Base-by-base conservation (phyloP, 371 early-diverging fungal species). In the Dichotomocladium elegans region DNA sequence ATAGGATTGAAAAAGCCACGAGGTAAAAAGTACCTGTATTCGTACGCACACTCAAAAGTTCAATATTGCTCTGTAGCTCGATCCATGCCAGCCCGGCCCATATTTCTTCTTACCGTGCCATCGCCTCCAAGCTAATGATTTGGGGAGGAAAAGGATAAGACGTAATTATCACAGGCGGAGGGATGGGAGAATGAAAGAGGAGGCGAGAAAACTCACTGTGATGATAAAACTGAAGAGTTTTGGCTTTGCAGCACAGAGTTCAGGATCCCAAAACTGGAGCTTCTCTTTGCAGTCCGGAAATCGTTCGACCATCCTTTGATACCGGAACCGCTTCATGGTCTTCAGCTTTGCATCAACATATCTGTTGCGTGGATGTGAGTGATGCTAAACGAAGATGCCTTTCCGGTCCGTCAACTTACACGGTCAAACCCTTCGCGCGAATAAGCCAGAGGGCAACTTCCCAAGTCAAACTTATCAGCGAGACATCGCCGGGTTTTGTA, bases 1-100 rank as follows among this genome's bases (percentile, higher is more conserved):
- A n/a, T 86, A 82, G 15, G 66, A 74, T 70, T 97, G 95, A 61
- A 96, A 97, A 42, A 96, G 71, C 94, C 93, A 94, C 22, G 91
- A 85, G 21, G 94, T 85, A 61, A 89, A 91, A 14, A 93, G 73
- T 3, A 92, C 37, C 37, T 37, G 21, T 37, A 37, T 1, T 90
- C 27, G 84, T 82, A 1, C 89, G 84, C 40, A 92, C 60, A 46
- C 87, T 70, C 27, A 89, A 72, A 0, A 89, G 84, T 28, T 91
- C 91, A 21, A 73, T 85, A 86, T 87, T 35, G 84, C 71, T 19
- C 87, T 82, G 57, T 76, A 78, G n/a, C n/a, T n/a, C n/a, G n/a
- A n/a, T n/a, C n/a, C n/a, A n/a, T n/a, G n/a, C n/a, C n/a, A n/a
- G n/a, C n/a, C n/a, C n/a, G n/a, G n/a, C n/a, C n/a, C n/a, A n/a